A percentile compares a stretch with the other conserved stretches of the same genome.
phyloP scores from a whole-genome alignment of 345 rosid genomes.

The Ceriops decandra region DNA sequence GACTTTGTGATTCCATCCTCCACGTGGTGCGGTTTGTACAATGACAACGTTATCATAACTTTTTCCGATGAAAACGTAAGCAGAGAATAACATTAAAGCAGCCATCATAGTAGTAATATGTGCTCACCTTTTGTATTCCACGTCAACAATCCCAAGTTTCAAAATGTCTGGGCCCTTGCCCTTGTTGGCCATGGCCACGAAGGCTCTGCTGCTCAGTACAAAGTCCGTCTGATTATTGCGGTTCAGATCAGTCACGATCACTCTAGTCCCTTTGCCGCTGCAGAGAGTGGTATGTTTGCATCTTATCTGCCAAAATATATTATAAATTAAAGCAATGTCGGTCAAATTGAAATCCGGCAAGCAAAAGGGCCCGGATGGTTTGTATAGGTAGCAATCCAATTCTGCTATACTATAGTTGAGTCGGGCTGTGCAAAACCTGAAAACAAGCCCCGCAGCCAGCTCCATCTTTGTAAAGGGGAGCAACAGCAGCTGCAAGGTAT shows the following conservation, averaged over 20 bases:
- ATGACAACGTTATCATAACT: conserved; percentile 10
- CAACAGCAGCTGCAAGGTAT: conserved; percentile 60
- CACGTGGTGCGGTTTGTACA: not conserved
- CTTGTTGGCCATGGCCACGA: conserved; percentile 65
- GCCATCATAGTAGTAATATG: too few relatives aligned
- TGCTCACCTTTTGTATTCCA: conserved; percentile 67
- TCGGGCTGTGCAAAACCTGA: conserved; percentile 40
- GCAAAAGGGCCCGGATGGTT: not conserved
- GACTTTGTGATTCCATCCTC: not conserved
- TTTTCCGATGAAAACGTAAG: too few relatives aligned
- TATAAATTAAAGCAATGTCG: not conserved
- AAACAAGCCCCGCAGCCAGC: conserved; percentile 92
- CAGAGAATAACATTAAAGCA: too few relatives aligned
- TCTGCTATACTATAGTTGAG: too few relatives aligned
- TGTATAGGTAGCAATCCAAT: too few relatives aligned
- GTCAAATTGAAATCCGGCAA: too few relatives aligned
- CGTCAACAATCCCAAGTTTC: conserved; percentile 58
- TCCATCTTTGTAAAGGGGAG: conserved; percentile 78
- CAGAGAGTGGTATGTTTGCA: conserved; percentile 63
- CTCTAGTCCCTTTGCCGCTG: conserved; percentile 55
- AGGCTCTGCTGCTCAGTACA: conserved; percentile 81
- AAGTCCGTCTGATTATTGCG: conserved; percentile 59
- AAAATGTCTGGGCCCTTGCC: conserved; percentile 47
- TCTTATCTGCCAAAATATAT: conserved; percentile 46
- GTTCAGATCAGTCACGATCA: conserved; percentile 69